Evolutionary conservation across 2,329 filamentous ascomycete genomes (phyloP).

Genomic region (Fusarium succisae): DNA sequence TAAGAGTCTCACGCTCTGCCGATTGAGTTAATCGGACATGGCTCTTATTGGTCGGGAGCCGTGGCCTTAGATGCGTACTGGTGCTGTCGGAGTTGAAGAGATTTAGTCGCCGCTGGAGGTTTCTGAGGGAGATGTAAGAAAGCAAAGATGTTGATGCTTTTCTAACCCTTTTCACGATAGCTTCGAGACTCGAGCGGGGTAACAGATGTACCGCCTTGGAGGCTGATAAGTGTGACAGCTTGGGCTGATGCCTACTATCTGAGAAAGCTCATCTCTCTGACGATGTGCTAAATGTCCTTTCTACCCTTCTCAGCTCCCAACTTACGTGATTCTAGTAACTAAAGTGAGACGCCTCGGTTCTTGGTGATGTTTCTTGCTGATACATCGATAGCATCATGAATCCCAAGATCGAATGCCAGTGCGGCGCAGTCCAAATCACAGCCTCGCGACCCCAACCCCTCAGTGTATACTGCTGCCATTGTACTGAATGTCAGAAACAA

Average conservation of each 20-base stretch:
- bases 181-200: neutral
- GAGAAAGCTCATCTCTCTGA: neutral
- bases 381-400: conserved; percentile 24
- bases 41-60: conserved; percentile 19
- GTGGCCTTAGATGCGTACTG: neutral
- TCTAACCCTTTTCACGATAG: neutral
- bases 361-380: neutral
- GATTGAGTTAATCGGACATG: conserved; percentile 50
- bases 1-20: conserved; percentile 76
- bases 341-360: neutral
- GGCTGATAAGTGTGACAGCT: conserved; percentile 2
- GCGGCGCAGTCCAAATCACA: conserved; percentile 50
- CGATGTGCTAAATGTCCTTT: neutral
- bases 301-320: neutral
- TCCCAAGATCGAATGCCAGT: conserved; percentile 50
- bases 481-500: conserved; percentile 56
- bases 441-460: conserved; percentile 48
- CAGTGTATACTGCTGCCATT: conserved; percentile 57
- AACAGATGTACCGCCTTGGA: neutral
- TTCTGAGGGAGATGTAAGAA: neutral
- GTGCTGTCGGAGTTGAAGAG: too few species aligned
- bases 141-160: neutral
- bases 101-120: neutral
- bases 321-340: neutral
- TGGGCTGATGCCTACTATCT: neutral